A percentile compares a stretch with the other conserved stretches of the same genome.
These are phyloP conservation scores for Aureobasidium sp. DNA, from an alignment of 2,329 filamentous ascomycete species.

Conservation along the genomic window DNA sequence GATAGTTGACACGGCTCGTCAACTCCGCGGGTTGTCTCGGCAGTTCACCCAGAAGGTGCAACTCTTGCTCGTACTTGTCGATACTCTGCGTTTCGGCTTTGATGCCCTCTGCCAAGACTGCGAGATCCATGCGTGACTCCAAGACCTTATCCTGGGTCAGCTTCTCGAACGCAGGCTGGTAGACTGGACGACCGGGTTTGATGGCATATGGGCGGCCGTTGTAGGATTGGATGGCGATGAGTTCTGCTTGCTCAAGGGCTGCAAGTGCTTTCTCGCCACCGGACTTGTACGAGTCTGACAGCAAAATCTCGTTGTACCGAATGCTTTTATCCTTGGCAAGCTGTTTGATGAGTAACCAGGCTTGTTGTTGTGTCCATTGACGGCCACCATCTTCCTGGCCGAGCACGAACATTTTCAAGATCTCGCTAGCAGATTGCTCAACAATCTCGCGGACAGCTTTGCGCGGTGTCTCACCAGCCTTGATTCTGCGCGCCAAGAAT, in stretches of 20 bases:
- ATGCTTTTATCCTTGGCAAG: slow-evolving; percentile 63
- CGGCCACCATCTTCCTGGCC: slow-evolving; percentile 49
- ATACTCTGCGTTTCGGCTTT: slow-evolving; percentile 68
- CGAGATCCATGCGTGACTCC: slow-evolving; percentile 60
- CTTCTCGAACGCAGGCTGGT: slow-evolving; percentile 71
- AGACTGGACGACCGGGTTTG: slow-evolving; percentile 77
- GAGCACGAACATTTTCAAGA: slow-evolving; percentile 86
- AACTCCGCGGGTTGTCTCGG: slow-evolving; percentile 65
- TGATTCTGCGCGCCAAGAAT: slow-evolving; percentile 83
- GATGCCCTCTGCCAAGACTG: slow-evolving; percentile 60
- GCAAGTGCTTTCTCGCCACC: slow-evolving; percentile 71
- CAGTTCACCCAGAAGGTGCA: slow-evolving; percentile 62
- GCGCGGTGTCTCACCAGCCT: slow-evolving; percentile 74
- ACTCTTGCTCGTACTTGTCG: slow-evolving; percentile 70
- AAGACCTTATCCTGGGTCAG: slow-evolving; percentile 67
- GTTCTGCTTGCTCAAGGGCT: slow-evolving; percentile 74
- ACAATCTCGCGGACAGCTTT: slow-evolving; percentile 83
- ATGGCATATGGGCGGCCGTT: slow-evolving; percentile 74
- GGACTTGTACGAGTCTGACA: slow-evolving; percentile 66
- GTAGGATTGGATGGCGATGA: slow-evolving; percentile 66
- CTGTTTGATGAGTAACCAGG: slow-evolving; percentile 78
- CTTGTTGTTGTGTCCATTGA: slow-evolving; percentile 77
- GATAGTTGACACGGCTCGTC: slow-evolving; percentile 58
- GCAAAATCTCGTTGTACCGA: slow-evolving; percentile 77
- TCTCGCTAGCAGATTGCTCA: slow-evolving; percentile 79